These are phyloP conservation scores for Aspergillus tamarii DNA, from an alignment of 2,329 filamentous ascomycete genomes.

Conservation along the genomic window DNA sequence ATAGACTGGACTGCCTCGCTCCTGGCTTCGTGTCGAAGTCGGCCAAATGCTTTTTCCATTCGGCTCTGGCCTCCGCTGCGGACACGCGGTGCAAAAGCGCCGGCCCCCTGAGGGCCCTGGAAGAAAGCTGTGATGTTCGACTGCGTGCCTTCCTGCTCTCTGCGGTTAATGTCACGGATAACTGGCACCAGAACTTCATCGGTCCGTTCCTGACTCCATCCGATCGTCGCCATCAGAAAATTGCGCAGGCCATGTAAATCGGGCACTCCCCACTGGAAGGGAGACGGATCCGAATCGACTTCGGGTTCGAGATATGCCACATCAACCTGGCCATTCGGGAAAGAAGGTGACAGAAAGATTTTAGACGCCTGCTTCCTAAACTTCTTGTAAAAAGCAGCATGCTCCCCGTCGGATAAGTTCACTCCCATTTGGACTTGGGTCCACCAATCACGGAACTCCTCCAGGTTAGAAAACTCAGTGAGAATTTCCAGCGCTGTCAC, in stretches of 20 bases:
- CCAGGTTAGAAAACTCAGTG: constrained; percentile 77
- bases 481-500: constrained; percentile 94
- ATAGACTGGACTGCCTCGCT: constrained; percentile 22
- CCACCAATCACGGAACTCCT: constrained; percentile 90
- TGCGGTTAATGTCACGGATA: constrained; percentile 89
- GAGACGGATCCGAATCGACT: constrained; percentile 76
- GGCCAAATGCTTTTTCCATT: constrained; percentile 74
- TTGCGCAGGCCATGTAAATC: constrained; percentile 81
- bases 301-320: constrained; percentile 85
- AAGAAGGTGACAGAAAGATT: constrained; percentile 78
- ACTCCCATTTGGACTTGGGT: constrained; percentile 72
- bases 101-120: constrained; percentile 61
- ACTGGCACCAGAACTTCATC: constrained; percentile 96
- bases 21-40: constrained; percentile 61
- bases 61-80: constrained; percentile 67
- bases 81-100: constrained; percentile 72
- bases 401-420: constrained; percentile 59
- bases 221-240: constrained; percentile 89
- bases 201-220: constrained; percentile 87
- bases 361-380: constrained; percentile 84
- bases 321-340: constrained; percentile 77
- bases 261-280: constrained; percentile 94
- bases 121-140: constrained; percentile 96
- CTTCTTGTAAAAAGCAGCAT: constrained; percentile 74
- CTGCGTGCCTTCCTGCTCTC: constrained; percentile 88